A percentile compares a stretch with the other conserved stretches of the same genome.
phyloP scores from a whole-genome alignment of 495 filamentous ascomycete genomes.

The Sphaerosporella brunnea region DNA sequence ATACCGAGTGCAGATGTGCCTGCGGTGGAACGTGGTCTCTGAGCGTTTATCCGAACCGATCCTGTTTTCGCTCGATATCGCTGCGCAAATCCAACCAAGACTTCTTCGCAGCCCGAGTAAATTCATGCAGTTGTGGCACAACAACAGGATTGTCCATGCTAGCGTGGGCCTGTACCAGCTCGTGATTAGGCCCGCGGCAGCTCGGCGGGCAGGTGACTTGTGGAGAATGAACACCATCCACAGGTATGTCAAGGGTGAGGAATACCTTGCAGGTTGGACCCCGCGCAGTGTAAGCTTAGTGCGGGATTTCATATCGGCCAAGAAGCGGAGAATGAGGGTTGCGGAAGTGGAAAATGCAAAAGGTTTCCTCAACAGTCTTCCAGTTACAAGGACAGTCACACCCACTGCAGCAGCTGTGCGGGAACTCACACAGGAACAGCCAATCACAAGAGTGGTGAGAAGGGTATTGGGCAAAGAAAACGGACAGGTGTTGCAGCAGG shows the following conservation, averaged over 20 bases:
- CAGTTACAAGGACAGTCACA: slow-evolving; percentile 21
- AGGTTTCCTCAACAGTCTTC: slow-evolving; percentile 36
- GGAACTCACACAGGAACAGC: slow-evolving; percentile 1
- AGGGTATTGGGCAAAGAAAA: slow-evolving; percentile 2
- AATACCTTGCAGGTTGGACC: slow-evolving; percentile 63
- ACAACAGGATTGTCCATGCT: slow-evolving; percentile 68
- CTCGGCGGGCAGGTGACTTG: slow-evolving; percentile 77
- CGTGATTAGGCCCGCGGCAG: slow-evolving; percentile 65
- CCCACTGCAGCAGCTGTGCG: slow-evolving; percentile 12
- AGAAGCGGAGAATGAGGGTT: slow-evolving; percentile 49
- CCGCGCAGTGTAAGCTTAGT: slow-evolving; percentile 79
- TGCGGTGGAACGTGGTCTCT: slow-evolving; percentile 68
- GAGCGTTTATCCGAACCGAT: slow-evolving; percentile 65
- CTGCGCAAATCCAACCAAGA: slow-evolving; percentile 66
- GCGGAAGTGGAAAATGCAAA: slow-evolving; percentile 68
- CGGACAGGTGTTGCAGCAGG: background rate
- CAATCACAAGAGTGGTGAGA: background rate
- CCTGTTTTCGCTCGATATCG: slow-evolving; percentile 61
- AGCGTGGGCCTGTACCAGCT: slow-evolving; percentile 71
- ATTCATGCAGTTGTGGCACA: slow-evolving; percentile 74
- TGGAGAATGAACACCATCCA: slow-evolving; percentile 94
- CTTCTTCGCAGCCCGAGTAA: slow-evolving; percentile 70
- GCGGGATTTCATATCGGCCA: slow-evolving; percentile 55
- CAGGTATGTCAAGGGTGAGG: slow-evolving; percentile 89
- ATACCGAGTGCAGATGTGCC: slow-evolving; percentile 72